Percentiles rank a stretch among this genome's conserved stretches.
Evolutionary conservation across 2,329 filamentous ascomycete species (phyloP).

Genomic region (Xylaria sp.): DNA sequence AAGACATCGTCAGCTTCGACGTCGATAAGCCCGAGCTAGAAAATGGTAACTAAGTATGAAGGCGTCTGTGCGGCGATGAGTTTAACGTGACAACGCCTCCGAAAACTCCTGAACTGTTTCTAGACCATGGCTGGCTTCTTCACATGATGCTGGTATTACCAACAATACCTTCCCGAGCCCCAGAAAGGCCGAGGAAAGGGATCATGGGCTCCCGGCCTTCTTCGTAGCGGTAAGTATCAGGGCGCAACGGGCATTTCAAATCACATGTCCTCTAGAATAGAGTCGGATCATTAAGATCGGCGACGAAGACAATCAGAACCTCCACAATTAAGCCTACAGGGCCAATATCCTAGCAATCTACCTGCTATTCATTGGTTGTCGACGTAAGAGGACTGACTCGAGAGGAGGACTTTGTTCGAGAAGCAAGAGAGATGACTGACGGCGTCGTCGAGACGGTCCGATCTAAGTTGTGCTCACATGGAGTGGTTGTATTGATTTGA

Average conservation of each 20-base stretch:
- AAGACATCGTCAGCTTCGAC: background rate
- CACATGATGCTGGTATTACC: background rate
- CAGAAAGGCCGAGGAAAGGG: background rate
- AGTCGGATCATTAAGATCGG: background rate
- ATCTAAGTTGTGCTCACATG: too few species aligned
- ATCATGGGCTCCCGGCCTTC: constrained; percentile 48
- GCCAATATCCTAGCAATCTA: too few species aligned
- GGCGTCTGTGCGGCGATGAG: background rate
- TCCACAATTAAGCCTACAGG: background rate
- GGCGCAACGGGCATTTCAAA: background rate
- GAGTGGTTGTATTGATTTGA: too few species aligned
- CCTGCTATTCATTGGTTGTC: too few species aligned
- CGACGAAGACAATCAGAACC: background rate
- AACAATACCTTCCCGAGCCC: background rate
- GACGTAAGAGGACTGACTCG: too few species aligned
- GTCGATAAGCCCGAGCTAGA: background rate
- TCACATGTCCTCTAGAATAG: background rate
- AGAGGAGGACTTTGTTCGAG: too few species aligned
- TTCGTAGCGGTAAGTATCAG: constrained; percentile 46
- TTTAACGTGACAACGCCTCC: background rate
- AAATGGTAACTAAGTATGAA: background rate
- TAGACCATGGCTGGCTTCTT: background rate
- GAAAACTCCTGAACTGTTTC: background rate
- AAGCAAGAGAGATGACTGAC: too few species aligned
- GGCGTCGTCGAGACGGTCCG: too few species aligned